phyloP scores from a whole-genome alignment of 352 stramenopile genomes.

The Phytophthora litchii region DNA sequence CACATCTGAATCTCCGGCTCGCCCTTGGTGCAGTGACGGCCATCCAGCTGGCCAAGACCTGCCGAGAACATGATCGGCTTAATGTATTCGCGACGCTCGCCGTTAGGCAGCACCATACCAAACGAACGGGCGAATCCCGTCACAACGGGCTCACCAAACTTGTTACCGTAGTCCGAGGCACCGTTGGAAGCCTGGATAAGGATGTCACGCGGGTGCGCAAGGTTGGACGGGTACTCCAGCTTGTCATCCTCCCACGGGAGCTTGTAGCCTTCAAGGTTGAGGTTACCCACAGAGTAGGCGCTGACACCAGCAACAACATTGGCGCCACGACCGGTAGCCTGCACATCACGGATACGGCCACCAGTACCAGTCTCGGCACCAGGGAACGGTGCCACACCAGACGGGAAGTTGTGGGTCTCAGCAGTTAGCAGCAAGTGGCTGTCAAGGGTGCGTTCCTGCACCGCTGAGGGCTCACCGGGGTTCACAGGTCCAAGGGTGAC shows the following conservation, averaged over 20 bases:
- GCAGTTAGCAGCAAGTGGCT: slow-evolving; percentile 98
- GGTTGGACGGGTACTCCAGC: slow-evolving; percentile 91
- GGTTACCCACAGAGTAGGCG: slow-evolving; percentile 93
- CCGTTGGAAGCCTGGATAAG: slow-evolving; percentile 97
- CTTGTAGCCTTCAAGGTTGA: slow-evolving; percentile 96
- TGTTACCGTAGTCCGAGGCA: slow-evolving; percentile 99
- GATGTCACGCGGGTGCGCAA: slow-evolving; percentile 94
- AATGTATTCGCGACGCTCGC: slow-evolving; percentile 98
- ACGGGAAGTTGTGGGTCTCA: slow-evolving; percentile 99
- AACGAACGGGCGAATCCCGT: slow-evolving; percentile 98
- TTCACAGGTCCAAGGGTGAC: slow-evolving; percentile 77
- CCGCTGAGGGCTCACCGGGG: slow-evolving; percentile 67
- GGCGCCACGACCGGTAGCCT: slow-evolving; percentile 97
- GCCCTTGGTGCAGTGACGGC: slow-evolving; percentile 93
- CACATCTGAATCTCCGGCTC: slow-evolving; percentile 95
- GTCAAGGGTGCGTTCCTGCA: slow-evolving; percentile 73
- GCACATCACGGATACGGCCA: slow-evolving; percentile 98
- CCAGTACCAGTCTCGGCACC: slow-evolving; percentile 97
- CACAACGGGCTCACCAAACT: slow-evolving; percentile 99
- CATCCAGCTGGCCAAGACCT: slow-evolving; percentile 96
- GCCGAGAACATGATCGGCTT: slow-evolving; percentile 99
- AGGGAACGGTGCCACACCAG: slow-evolving; percentile 94
- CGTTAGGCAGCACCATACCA: slow-evolving; percentile 94
- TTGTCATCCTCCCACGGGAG: slow-evolving; percentile 96
- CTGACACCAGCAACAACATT: slow-evolving; percentile 94